These are phyloP conservation scores for Talaromyces sp. DNA, from an alignment of 2,329 filamentous ascomycete genomes.

Conservation along the genomic window DNA sequence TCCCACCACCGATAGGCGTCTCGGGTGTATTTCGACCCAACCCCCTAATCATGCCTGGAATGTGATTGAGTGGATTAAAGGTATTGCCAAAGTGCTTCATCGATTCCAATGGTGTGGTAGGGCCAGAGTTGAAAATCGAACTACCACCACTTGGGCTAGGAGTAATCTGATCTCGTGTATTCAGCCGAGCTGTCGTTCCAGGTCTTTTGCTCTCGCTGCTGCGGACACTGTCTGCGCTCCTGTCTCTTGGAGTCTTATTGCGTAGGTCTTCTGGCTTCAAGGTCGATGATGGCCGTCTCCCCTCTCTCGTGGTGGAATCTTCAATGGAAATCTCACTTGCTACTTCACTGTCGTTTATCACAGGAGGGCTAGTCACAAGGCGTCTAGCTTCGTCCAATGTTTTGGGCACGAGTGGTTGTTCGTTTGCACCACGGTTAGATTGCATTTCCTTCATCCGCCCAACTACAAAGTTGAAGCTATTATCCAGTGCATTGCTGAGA, in stretches of 20 bases:
- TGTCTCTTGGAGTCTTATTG: slow-evolving; percentile 57
- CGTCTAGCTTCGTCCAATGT: slow-evolving; percentile 91
- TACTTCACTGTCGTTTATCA: slow-evolving; percentile 47
- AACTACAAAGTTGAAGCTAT: slow-evolving; percentile 89
- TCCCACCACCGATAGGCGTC: slow-evolving; percentile 27
- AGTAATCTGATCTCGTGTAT: slow-evolving; percentile 13
- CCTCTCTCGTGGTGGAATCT: slow-evolving; percentile 36
- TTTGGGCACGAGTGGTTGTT: slow-evolving; percentile 62
- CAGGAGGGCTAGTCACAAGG: slow-evolving; percentile 60
- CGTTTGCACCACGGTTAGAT: slow-evolving; percentile 45
- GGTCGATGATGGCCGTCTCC: slow-evolving; percentile 29
- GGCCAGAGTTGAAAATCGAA: slow-evolving; percentile 20
- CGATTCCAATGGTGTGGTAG: slow-evolving; percentile 66
- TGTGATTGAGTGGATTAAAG: slow-evolving; percentile 75
- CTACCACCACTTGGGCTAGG: slow-evolving; percentile 17
- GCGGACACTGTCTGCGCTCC: slow-evolving; percentile 65
- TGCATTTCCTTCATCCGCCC: slow-evolving; percentile 72
- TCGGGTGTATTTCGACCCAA: slow-evolving; percentile 56
- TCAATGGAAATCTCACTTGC: slow-evolving; percentile 51
- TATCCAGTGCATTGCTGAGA: slow-evolving; percentile 83
- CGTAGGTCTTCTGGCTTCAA: slow-evolving; percentile 60
- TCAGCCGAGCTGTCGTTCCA: slow-evolving; percentile 11
- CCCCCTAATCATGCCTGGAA: slow-evolving; percentile 71
- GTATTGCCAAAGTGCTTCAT: slow-evolving; percentile 76
- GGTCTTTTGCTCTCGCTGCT: slow-evolving; percentile 29